Evolutionary conservation across 2,329 filamentous ascomycete species (phyloP).

Genomic region (Metarhizium album): DNA sequence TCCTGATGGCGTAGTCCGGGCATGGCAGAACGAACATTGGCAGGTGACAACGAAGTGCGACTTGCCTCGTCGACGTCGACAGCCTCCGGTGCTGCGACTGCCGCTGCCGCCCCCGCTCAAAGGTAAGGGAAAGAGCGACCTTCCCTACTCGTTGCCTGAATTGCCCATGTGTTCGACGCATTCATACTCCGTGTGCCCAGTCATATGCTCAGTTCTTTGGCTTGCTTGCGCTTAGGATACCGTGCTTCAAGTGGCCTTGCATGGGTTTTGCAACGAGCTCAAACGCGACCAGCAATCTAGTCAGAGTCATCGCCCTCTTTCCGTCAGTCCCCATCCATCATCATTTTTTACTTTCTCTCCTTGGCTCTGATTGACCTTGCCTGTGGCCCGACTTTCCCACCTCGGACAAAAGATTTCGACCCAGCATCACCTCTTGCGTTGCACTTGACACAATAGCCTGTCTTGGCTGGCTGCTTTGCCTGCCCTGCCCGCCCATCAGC

Average conservation of each 20-base stretch:
- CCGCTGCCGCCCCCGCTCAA: constrained; percentile 15
- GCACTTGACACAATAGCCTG: background rate
- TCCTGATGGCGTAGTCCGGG: constrained; percentile 53
- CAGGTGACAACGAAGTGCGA: constrained; percentile 46
- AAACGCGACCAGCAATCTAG: background rate
- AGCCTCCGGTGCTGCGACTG: constrained; percentile 18
- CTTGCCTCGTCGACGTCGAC: constrained; percentile 31
- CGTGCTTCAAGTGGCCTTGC: background rate
- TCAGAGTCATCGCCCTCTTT: background rate
- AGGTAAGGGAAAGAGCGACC: constrained; percentile 12
- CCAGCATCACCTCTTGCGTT: background rate
- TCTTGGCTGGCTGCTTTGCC: too few species aligned
- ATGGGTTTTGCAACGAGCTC: background rate
- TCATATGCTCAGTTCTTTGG: background rate
- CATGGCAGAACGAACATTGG: constrained; percentile 54
- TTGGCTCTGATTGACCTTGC: constrained; percentile 6
- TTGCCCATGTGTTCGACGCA: background rate
- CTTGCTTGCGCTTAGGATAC: background rate
- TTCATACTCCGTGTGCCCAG: background rate
- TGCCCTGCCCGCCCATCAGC: background rate
- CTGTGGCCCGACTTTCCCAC: background rate
- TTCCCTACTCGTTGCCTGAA: constrained; percentile 5
- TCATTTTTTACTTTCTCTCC: constrained; percentile 9
- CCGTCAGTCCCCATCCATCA: background rate
- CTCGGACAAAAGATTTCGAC: background rate